Base-by-base conservation (phyloP, 1,284 basidiomycete genomes). In the Cerrena zonata region DNA sequence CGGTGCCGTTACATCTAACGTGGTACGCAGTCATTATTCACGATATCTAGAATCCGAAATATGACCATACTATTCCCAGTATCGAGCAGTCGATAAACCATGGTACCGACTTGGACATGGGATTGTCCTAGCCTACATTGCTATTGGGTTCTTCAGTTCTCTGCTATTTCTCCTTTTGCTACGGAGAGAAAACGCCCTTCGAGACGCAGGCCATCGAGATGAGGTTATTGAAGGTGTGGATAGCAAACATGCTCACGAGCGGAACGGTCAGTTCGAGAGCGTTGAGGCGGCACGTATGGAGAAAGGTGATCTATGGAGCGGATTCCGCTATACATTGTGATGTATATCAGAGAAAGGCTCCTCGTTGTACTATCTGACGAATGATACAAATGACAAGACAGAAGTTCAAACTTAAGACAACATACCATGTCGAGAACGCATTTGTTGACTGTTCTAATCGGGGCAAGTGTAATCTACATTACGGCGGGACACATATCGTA, bases 91-190 rank as follows among this genome's bases (percentile, higher is more conserved):
- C 41, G 83, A 89, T 61, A 70, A 70, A 52, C 87, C 88, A 1
- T 86, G 82, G 79, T 90, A 84, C 61, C 73, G 75, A 10, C 69
- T 89, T 27, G 88, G 86, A 45, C 77, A 80, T 51, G 79, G 75
- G 12, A 72, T 89, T 25, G 80, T 89, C 34, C 69, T 86, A 48
- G 76, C 84, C 67, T 90, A 86, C 66, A 82, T 89, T 51, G 77
- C 65, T 25, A 69, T 88, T 42, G 86, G 86, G 5, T 67, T 84
- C 53, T 59, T 83, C 27, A 68, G 73, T 51, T 79, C 82, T 19
- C 52, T 71, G 7, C 48, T 62, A 10, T 75, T 77, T 65, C 67
- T 75, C 47, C 57, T 77, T 58, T 60, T 77, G 26, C 67, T 89
- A 42, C 74, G 69, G 37, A 65, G 68, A 22, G 85, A 89, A 62